Evolutionary conservation across 2,329 filamentous ascomycete genomes (phyloP).

Genomic region (Phialophora macrospora): DNA sequence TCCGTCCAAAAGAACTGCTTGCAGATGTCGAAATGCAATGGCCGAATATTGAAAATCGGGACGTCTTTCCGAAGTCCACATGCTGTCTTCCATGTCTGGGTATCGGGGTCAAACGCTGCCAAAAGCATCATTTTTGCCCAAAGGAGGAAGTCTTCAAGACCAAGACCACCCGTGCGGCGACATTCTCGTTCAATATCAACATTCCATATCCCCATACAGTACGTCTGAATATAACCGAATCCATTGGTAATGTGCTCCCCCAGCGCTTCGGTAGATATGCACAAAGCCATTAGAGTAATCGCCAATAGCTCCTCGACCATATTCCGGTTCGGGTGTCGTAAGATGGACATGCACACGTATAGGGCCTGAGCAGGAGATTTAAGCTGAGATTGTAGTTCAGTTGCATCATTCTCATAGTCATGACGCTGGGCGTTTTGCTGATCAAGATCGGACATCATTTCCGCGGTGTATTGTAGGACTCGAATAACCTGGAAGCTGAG

Average conservation of each 20-base stretch:
- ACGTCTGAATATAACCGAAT: conserved; percentile 10
- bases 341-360: conserved; percentile 1
- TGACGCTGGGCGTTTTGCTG: background rate
- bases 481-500: conserved; percentile 9
- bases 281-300: conserved; percentile 6
- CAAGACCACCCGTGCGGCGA: background rate
- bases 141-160: conserved; percentile 10
- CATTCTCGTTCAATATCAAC: conserved; percentile 12
- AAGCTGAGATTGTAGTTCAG: background rate
- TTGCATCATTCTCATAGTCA: background rate
- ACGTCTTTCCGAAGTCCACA: background rate
- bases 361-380: conserved; percentile 7
- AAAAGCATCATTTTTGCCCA: conserved; percentile 15
- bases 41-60: background rate
- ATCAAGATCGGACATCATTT: conserved; percentile 4
- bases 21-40: background rate
- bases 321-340: conserved; percentile 2
- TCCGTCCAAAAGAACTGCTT: background rate
- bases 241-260: conserved; percentile 2
- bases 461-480: background rate
- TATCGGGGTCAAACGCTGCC: conserved; percentile 12
- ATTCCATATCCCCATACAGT: conserved; percentile 7
- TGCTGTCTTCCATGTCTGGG: conserved; percentile 7
- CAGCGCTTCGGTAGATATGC: conserved; percentile 12
- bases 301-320: conserved; percentile 13